A percentile compares a stretch with the other conserved stretches of the same genome.
Evolutionary conservation across 108 stramenopile species (phyloP).

Genomic region (Fistulifera solaris): DNA sequence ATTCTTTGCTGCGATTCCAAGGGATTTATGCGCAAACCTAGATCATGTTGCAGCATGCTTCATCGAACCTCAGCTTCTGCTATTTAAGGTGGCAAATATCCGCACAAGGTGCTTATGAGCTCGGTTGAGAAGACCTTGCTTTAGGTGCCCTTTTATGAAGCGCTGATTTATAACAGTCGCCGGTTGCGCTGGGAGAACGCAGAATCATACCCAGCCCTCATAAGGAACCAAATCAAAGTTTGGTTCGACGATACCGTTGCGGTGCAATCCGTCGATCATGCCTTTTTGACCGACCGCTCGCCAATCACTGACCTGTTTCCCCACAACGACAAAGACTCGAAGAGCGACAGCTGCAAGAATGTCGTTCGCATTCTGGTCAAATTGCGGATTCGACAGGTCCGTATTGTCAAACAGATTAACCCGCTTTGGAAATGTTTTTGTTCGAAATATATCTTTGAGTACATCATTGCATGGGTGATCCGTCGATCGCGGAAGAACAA

Average conservation of each 20-base stretch:
- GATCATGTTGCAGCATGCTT: too few species aligned
- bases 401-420: conserved; percentile 36
- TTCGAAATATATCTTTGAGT: conserved; percentile 20
- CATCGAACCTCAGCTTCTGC: too few species aligned
- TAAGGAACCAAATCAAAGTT: conserved; percentile 36
- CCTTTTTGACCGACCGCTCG: conserved; percentile 29
- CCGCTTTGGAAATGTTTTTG: conserved; percentile 18
- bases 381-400: conserved; percentile 26
- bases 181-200: too few species aligned
- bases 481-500: conserved; percentile 6
- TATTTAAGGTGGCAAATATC: too few species aligned
- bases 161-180: too few species aligned
- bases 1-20: too few species aligned
- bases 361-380: conserved; percentile 17
- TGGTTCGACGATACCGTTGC: conserved; percentile 27
- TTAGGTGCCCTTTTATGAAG: too few species aligned
- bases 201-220: conserved; percentile 23
- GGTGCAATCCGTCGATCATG: conserved; percentile 21
- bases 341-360: conserved; percentile 26
- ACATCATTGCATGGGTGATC: conserved; percentile 38
- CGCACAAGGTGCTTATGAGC: too few species aligned
- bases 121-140: too few species aligned
- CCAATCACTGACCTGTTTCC: conserved; percentile 35
- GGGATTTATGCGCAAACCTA: too few species aligned
- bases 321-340: conserved; percentile 33